Evolutionary conservation across 345 rosid species (phyloP), one percentile per base, ranked within the genome.

Genomic region (Psidium guajava): DNA sequence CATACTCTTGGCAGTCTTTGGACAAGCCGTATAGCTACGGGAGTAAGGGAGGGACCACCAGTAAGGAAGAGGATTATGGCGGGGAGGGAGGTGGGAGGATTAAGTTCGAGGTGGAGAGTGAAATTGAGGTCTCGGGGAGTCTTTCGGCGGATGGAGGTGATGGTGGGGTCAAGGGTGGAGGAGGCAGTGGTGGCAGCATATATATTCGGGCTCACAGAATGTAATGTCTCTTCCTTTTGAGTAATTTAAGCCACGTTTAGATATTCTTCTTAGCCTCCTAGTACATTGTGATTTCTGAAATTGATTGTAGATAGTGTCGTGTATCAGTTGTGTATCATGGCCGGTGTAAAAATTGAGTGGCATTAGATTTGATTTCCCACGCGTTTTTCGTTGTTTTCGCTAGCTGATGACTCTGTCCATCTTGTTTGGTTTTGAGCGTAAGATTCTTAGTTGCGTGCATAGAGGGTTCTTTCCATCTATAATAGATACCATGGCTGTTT

Each of bases 121-220:
- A 86, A 47, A 54, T 92, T 21, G 93, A 90, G 50, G 89, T 93
- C 74, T 88, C 84, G 11, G 95, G 96, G 69, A 88, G 75, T 86
- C 87, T 94, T 87, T 84, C 90, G 85, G 96, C 94, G 0, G 90
- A 92, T 84, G 96, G 96, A 8, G 95, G 93, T 18, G 87, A 89
- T 87, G 93, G 90, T 54, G 93, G 94, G 50, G 74, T 82, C 57
- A 92, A 92, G 82, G 96, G 95, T 44, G 96, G 96, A 52, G 96
- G 96, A 81, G 96, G 96, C 11, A 93, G 95, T 18, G 96, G 96
- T 83, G 96, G 96, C 80, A 94, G 96, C 89, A 88, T 94, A 84
- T 87, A 74, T 85, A 84, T 94, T 90, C 85, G 87, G 88, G 92
- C 95, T 61, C 89, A 87, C 52, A 90, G 94, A 92, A 93, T 94